Base-by-base conservation (phyloP, 805 yeast genomes). In the Teunomyces atbi region DNA sequence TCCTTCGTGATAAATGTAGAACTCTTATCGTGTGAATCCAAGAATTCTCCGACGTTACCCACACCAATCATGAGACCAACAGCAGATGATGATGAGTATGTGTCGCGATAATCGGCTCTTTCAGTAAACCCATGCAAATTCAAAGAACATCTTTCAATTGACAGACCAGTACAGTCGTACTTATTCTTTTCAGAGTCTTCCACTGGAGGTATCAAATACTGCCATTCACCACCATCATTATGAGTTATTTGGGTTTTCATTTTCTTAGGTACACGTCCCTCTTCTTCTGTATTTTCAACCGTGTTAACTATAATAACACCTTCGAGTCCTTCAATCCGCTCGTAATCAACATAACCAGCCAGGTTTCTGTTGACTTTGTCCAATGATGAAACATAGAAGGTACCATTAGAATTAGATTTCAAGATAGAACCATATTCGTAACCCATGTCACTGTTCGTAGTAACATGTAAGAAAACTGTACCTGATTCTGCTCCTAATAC, bases 201-300 rank as follows among this genome's bases (percentile, higher is more conserved):
- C 1, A 66, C 48, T 5, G 97, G 97, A 4, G 97, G 92, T 1
- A 64, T 59, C 15, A 94, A 55, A 48, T 71, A 81, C 4, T 73
- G 64, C 97, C 98, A 92, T 50, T 84, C 83, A 3, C 92, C 88
- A 46, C 97, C 99, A 64, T 94, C 97, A 62, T 89, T 89, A 59
- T 84, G 89, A 0, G 97, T 81, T 45, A 91, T 87, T 63, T 72
- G 76, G 0, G 97, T 78, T 61, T 82, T 82, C 48, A 92, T 63
- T 52, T 72, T 64, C 63, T 91, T 91, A 6, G 62, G 53, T 0
- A 50, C 58, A 6, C 33, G 53, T 4, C 18, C 39, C 4, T 71
- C 67, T 6, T 76, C 77, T 1, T 69, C 65, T 0, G 77, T 64
- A 54, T 86, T 86, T 6, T 65, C 50, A 3, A 91, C 96, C 4